phyloP scores from a whole-genome alignment of 2,329 filamentous ascomycete species.

The Penicillium hordei region DNA sequence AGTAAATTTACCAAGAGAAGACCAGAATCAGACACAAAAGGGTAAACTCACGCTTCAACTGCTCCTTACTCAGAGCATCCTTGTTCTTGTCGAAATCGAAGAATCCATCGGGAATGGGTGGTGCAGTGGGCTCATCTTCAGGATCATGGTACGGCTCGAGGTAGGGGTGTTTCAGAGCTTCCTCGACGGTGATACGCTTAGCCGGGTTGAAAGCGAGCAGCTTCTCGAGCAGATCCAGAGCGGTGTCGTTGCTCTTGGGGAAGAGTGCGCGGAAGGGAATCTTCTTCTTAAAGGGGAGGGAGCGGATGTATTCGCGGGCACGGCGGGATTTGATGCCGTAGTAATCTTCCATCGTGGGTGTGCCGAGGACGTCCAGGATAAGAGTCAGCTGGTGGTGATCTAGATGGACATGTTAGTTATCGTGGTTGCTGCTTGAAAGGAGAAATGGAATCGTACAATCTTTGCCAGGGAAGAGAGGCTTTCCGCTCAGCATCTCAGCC shows the following conservation, averaged over 20 bases:
- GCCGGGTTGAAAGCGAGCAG: slow-evolving; percentile 96
- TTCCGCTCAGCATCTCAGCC: slow-evolving; percentile 97
- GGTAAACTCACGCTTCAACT: slow-evolving; percentile 71
- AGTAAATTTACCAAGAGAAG: slow-evolving; percentile 4
- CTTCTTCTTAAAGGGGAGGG: slow-evolving; percentile 99
- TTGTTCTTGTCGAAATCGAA: slow-evolving; percentile 99
- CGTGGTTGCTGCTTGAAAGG: neutral
- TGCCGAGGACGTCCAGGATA: slow-evolving; percentile 95
- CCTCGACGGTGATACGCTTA: slow-evolving; percentile 97
- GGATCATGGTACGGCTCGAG: slow-evolving; percentile 98
- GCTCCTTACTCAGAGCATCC: slow-evolving; percentile 96
- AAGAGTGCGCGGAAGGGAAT: slow-evolving; percentile 96
- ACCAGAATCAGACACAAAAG: neutral
- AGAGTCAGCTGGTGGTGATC: slow-evolving; percentile 97
- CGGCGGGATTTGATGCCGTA: slow-evolving; percentile 99
- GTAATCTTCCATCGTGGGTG: slow-evolving; percentile 99
- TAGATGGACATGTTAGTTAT: slow-evolving; percentile 37
- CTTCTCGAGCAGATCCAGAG: slow-evolving; percentile 91
- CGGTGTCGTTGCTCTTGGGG: slow-evolving; percentile 97
- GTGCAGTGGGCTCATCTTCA: slow-evolving; percentile 94
- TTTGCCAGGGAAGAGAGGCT: slow-evolving; percentile 96
- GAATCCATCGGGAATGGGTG: slow-evolving; percentile 96
- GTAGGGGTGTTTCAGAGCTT: slow-evolving; percentile 95
- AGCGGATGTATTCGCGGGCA: slow-evolving; percentile 96
- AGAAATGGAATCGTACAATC: slow-evolving; percentile 66